Percentiles rank a stretch among this genome's conserved stretches.
These are phyloP conservation scores for Teratosphaeria epicoccoides DNA, from an alignment of 2,329 filamentous ascomycete species.

Conservation along the genomic window DNA sequence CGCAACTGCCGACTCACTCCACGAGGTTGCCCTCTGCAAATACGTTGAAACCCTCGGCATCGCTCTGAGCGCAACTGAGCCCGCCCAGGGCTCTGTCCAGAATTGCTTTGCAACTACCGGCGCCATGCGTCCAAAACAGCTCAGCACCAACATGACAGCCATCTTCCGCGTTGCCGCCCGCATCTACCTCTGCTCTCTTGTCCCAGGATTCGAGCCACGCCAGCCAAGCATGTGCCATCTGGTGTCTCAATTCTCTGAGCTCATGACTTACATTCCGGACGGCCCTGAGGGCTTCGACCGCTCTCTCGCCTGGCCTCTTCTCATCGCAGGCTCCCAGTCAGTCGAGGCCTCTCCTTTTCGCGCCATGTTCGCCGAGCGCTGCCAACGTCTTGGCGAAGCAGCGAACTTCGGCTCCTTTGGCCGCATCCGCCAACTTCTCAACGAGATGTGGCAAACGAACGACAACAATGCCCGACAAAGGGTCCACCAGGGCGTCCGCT, in stretches of 20 bases:
- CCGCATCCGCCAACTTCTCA: slow-evolving; percentile 64
- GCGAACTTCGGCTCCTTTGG: slow-evolving; percentile 76
- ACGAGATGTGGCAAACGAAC: slow-evolving; percentile 69
- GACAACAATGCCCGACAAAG: slow-evolving; percentile 48
- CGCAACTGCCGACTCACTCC: slow-evolving; percentile 75
- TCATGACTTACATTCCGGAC: slow-evolving; percentile 71
- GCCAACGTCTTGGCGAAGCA: slow-evolving; percentile 63
- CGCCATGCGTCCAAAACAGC: slow-evolving; percentile 67
- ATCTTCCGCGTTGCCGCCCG: slow-evolving; percentile 86
- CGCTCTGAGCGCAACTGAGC: slow-evolving; percentile 75
- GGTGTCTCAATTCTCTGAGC: slow-evolving; percentile 64
- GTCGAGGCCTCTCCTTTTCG: slow-evolving; percentile 65
- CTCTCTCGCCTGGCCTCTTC: slow-evolving; percentile 83
- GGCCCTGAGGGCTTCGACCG: slow-evolving; percentile 78
- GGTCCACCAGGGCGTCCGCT: slow-evolving; percentile 63
- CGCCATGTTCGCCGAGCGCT: slow-evolving; percentile 63
- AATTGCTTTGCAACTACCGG: slow-evolving; percentile 52
- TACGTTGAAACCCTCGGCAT: slow-evolving; percentile 81
- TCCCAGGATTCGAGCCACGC: slow-evolving; percentile 72
- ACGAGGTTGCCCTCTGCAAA: slow-evolving; percentile 75
- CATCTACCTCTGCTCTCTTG: slow-evolving; percentile 92
- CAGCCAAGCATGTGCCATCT: slow-evolving; percentile 66
- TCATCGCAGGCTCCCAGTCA: slow-evolving; percentile 74
- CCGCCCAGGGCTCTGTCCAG: slow-evolving; percentile 33
- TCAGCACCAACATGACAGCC: slow-evolving; percentile 78